Conservation (phyloP, 306 rosid species). For the Nissolia schottii region DNA sequence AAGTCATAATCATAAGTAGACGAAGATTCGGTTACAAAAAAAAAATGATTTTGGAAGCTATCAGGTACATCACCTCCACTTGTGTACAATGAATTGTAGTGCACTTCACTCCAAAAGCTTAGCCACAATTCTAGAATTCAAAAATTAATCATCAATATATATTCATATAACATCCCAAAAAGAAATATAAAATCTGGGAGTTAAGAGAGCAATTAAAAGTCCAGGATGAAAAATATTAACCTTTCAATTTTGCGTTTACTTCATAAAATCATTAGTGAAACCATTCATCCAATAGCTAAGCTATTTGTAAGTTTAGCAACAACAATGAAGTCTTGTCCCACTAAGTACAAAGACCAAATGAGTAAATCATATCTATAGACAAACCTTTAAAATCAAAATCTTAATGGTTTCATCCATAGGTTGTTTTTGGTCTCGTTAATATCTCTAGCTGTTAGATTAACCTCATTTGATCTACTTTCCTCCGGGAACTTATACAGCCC, state of each 20-base stretch:
- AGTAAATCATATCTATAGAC: background rate
- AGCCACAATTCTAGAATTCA: slow-evolving; percentile 73
- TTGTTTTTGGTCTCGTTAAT: no score
- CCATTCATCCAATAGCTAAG: background rate
- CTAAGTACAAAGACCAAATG: no score
- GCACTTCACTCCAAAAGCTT: slow-evolving; percentile 99
- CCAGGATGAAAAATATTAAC: background rate
- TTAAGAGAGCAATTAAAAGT: background rate
- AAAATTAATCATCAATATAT: background rate
- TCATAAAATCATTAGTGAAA: background rate
- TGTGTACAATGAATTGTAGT: slow-evolving; percentile 80
- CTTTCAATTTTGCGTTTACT: background rate
- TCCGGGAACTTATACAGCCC: no score
- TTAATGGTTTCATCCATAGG: background rate
- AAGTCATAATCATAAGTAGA: background rate
- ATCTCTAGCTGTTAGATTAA: no score
- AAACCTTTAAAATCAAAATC: background rate
- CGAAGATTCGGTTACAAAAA: background rate
- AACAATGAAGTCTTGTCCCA: background rate
- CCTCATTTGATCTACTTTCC: no score
- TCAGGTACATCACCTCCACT: slow-evolving; percentile 55
- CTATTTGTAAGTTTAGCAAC: background rate
- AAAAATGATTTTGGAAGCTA: background rate
- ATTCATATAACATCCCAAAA: background rate
- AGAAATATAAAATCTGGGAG: background rate